A percentile compares a stretch with the other conserved stretches of the same genome.
Conservation (phyloP, 2,329 filamentous ascomycete genomes). For the Monosporascus sp. region DNA sequence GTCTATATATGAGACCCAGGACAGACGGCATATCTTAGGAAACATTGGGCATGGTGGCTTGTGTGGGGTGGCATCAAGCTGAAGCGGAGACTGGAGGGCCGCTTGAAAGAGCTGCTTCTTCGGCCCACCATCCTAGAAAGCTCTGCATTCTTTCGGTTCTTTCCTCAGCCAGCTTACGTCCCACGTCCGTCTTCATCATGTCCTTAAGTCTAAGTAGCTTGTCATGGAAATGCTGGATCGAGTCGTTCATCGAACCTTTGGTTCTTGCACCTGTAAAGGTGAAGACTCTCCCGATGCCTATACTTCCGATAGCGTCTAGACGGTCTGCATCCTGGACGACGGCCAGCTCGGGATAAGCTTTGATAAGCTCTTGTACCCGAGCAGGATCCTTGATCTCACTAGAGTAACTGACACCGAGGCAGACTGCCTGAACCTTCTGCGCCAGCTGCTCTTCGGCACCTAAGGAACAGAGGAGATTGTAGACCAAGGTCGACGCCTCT, state of each 20-base stretch:
- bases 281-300: conserved; percentile 76
- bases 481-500: conserved; percentile 51
- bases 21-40: no score
- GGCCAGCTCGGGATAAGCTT: conserved; percentile 64
- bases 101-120: conserved; percentile 36
- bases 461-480: conserved; percentile 46
- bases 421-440: conserved; percentile 63
- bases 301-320: conserved; percentile 82
- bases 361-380: conserved; percentile 56
- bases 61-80: not conserved
- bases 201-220: conserved; percentile 63
- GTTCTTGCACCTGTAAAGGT: conserved; percentile 65
- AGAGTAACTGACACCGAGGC: conserved; percentile 72
- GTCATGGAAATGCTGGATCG: conserved; percentile 69
- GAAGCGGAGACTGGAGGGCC: conserved; percentile 1
- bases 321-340: conserved; percentile 91
- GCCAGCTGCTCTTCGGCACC: conserved; percentile 57
- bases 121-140: conserved; percentile 54
- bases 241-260: conserved; percentile 50
- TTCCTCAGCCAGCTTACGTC: conserved; percentile 46
- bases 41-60: no score
- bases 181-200: conserved; percentile 59
- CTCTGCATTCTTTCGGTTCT: conserved; percentile 45
- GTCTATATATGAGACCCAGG: no score
- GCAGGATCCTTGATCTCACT: conserved; percentile 63